Percentiles rank a stretch among this genome's conserved stretches.
Evolutionary conservation across 139 green algal species (phyloP).

Genomic region (Deuterostichococcus epilithicus): DNA sequence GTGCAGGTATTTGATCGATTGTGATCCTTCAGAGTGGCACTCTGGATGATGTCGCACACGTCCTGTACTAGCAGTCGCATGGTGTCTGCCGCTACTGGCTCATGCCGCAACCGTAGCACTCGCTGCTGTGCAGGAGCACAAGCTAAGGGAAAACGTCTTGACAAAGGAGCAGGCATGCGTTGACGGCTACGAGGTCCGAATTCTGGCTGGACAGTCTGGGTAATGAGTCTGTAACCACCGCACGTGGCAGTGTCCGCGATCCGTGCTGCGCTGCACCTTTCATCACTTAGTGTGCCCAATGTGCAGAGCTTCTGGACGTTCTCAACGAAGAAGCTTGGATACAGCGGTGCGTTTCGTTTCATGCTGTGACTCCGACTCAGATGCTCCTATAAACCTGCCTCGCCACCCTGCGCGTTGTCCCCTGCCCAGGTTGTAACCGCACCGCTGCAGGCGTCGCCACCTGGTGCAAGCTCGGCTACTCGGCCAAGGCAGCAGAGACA

Average conservation of each 20-base stretch:
- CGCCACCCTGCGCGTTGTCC: slow-evolving; percentile 10
- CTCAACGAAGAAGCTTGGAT: slow-evolving; percentile 54
- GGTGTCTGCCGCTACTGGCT: background rate
- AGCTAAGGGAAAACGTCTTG: slow-evolving; percentile 54
- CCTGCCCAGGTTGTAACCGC: slow-evolving; percentile 13
- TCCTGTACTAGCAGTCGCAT: too few species aligned
- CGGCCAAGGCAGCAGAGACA: slow-evolving; percentile 12
- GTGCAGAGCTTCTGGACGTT: slow-evolving; percentile 57
- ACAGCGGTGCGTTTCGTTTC: slow-evolving; percentile 41
- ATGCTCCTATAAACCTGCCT: background rate
- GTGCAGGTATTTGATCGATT: slow-evolving; percentile 40
- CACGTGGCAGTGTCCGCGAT: background rate
- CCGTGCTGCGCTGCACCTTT: background rate
- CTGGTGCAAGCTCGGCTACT: slow-evolving; percentile 19
- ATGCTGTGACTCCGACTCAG: background rate
- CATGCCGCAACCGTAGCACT: background rate
- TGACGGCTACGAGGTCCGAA: slow-evolving; percentile 50
- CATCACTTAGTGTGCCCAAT: background rate
- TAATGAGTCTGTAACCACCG: background rate
- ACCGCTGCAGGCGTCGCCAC: slow-evolving; percentile 34
- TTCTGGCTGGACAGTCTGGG: background rate
- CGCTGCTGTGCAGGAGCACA: slow-evolving; percentile 52
- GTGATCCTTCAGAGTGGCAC: background rate
- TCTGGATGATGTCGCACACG: background rate
- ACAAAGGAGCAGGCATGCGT: slow-evolving; percentile 61